Evolutionary conservation across 305 asterid genomes (phyloP), one percentile per base, ranked within the genome.

Genomic region (Plantago coronopus): DNA sequence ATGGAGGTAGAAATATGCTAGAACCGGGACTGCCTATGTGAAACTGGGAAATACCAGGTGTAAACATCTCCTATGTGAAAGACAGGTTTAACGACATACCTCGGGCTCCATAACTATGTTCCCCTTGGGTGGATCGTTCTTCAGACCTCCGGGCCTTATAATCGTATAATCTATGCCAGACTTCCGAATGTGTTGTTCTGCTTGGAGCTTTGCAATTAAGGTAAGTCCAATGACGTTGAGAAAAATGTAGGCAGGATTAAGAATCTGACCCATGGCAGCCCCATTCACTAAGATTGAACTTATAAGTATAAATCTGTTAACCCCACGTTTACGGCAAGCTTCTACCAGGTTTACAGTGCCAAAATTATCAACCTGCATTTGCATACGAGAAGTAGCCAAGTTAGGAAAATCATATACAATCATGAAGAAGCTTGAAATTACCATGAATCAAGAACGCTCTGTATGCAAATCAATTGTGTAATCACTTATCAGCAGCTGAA

Each of bases 91-190:
- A 59, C 23, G 18, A 17, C 29, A 49, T 68, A 91, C 98, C 98
- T 91, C 96, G 44, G 84, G 83, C 70, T 93, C 96, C 96, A 89
- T 89, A 48, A 93, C 87, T 29, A 93, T 76, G 69, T 93, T 89
- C 53, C 98, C 98, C 21, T 56, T 72, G 0, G 97, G 96, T 3
- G 95, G 95, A 67, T 89, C 89, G 25, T 86, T 89, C 77, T 43
- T 89, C 29, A 91, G 72, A 10, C 98, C 98, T 54, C 97, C 98
- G 5, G 98, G 97, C 79, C 98, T 80, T 54, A 93, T 68, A 22
- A 93, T 89, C 3, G 98, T 89, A 79, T 93, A 93, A 77, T 93
- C 83, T 72, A 93, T 89, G 38, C 98, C 98, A n/a, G 97, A 89
- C 68, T 71, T 93, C 63, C 95, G 78, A 64, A 89, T 87, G 54